Conservation (phyloP, 768 basidiomycete genomes). For the Scleroderma bovista region DNA sequence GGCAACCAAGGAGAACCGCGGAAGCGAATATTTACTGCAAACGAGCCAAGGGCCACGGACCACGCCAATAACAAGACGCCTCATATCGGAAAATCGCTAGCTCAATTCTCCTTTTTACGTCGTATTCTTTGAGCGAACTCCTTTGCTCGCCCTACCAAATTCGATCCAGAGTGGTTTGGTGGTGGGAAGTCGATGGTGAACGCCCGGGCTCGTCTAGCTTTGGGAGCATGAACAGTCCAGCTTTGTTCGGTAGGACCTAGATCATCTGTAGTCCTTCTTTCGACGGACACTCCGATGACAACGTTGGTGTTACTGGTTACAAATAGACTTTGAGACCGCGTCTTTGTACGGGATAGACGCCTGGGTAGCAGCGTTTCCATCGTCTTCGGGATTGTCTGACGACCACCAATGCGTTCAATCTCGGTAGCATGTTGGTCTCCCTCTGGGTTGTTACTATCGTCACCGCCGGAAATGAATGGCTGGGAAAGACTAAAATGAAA, state of each 20-base stretch:
- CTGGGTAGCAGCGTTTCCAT: slow-evolving; percentile 41
- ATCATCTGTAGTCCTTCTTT: slow-evolving; percentile 37
- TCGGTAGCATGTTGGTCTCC: slow-evolving; percentile 43
- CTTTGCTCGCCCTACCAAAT: slow-evolving; percentile 35
- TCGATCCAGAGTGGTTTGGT: slow-evolving; percentile 13
- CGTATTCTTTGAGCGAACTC: slow-evolving; percentile 39
- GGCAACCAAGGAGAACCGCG: slow-evolving; percentile 16
- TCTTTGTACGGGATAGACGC: slow-evolving; percentile 37
- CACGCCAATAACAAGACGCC: no score
- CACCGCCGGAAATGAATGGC: slow-evolving; percentile 40
- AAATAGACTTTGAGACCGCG: slow-evolving; percentile 36
- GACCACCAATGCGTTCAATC: slow-evolving; percentile 43
- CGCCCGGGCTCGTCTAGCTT: slow-evolving; percentile 29
- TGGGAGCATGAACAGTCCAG: slow-evolving; percentile 18
- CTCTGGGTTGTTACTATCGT: slow-evolving; percentile 33
- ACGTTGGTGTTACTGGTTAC: slow-evolving; percentile 26
- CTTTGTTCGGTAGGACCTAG: slow-evolving; percentile 4
- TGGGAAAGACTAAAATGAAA: slow-evolving; percentile 19
- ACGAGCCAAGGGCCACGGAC: neutral
- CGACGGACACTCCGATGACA: slow-evolving; percentile 45
- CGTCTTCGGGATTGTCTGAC: slow-evolving; percentile 37
- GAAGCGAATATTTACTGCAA: slow-evolving; percentile 6
- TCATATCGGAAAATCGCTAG: no score
- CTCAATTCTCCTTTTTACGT: slow-evolving; percentile 30
- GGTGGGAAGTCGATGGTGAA: slow-evolving; percentile 29